Conservation (phyloP, 1,284 basidiomycete genomes). For the Malassezia sp. region DNA sequence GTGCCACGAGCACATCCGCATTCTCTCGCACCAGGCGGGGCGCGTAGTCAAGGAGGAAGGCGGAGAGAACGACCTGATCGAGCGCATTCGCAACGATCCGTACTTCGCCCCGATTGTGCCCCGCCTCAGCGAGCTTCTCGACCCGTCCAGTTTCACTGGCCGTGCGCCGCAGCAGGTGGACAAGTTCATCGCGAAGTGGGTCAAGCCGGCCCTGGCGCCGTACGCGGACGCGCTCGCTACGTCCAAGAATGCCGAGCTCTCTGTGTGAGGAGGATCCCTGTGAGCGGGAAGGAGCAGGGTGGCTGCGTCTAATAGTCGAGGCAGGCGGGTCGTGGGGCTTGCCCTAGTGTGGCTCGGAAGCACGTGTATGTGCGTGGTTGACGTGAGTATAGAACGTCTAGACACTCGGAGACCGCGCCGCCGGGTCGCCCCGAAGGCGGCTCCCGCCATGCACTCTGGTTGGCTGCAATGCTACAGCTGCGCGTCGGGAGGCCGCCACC, state of each 20-base stretch:
- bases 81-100: slow-evolving; percentile 60
- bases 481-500: too few species aligned
- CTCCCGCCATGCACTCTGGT: too few species aligned
- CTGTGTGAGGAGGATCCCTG: slow-evolving; percentile 19
- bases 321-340: too few species aligned
- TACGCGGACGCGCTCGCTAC: slow-evolving; percentile 57
- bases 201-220: slow-evolving; percentile 65
- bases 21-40: slow-evolving; percentile 90
- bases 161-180: slow-evolving; percentile 42
- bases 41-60: slow-evolving; percentile 90
- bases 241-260: slow-evolving; percentile 54
- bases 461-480: too few species aligned
- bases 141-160: slow-evolving; percentile 31
- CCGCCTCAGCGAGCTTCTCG: slow-evolving; percentile 48
- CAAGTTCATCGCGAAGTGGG: slow-evolving; percentile 72
- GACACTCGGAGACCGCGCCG: too few species aligned
- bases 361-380: too few species aligned
- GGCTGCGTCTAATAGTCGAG: too few species aligned
- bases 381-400: too few species aligned
- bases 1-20: slow-evolving; percentile 88
- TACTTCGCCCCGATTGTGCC: slow-evolving; percentile 56
- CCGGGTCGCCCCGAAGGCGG: too few species aligned
- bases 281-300: too few species aligned
- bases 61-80: slow-evolving; percentile 89
- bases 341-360: too few species aligned